Evolutionary conservation across 1,284 basidiomycete genomes (phyloP).

Genomic region (Puccinia hordei): DNA sequence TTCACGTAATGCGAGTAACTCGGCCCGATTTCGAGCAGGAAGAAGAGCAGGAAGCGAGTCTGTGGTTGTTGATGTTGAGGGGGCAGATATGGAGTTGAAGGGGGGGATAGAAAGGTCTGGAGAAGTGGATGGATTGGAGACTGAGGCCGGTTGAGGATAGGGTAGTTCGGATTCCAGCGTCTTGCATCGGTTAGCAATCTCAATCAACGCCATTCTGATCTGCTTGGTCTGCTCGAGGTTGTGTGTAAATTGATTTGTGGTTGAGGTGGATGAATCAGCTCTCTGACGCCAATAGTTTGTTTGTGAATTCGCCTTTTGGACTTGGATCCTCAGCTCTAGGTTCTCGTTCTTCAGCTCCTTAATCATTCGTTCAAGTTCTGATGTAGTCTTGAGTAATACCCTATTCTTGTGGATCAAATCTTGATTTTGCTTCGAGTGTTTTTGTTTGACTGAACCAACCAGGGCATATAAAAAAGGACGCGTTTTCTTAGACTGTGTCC

Average conservation of each 20-base stretch:
- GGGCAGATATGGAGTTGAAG: not conserved
- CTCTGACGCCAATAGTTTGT: not conserved
- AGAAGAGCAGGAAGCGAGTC: not conserved
- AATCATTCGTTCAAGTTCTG: constrained; percentile 36
- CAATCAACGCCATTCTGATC: constrained; percentile 31
- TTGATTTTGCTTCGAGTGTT: constrained; percentile 50
- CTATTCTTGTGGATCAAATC: constrained; percentile 49
- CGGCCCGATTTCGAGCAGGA: not conserved
- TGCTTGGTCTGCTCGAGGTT: not conserved
- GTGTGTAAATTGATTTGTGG: not conserved
- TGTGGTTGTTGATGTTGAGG: not conserved
- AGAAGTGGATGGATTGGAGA: constrained; percentile 12
- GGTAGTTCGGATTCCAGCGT: constrained; percentile 18
- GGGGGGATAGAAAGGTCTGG: not conserved
- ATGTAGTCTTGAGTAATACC: constrained; percentile 36
- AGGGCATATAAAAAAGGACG: not conserved
- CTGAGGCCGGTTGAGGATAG: not conserved
- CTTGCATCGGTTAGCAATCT: constrained; percentile 38
- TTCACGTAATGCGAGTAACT: constrained; percentile 35
- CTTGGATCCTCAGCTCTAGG: constrained; percentile 13
- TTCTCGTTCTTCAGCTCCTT: constrained; percentile 43
- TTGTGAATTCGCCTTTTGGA: constrained; percentile 9
- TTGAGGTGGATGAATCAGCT: not conserved
- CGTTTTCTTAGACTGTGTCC: not conserved
- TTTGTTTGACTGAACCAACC: constrained; percentile 41